Base-by-base conservation (phyloP, 805 yeast genomes). In the Ogataea parapolymorpha region DNA sequence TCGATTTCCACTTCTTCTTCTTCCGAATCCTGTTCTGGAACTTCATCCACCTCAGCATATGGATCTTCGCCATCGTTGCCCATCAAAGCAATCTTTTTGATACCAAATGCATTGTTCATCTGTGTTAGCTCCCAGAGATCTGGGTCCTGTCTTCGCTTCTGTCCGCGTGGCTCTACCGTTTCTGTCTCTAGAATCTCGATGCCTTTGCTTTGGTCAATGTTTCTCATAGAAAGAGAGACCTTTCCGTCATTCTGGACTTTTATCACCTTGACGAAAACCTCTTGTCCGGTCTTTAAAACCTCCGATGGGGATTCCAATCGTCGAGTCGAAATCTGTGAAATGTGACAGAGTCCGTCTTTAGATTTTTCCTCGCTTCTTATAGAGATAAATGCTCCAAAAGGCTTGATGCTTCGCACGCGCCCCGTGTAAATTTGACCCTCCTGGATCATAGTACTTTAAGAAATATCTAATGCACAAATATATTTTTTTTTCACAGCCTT, bases 81-180 rank as follows among this genome's bases (percentile, higher is more conserved):
- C 37, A 12, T 37, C 16, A 41, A 18, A 6, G 44, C 39, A 17
- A 39, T 27, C 34, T 46, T 54, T 15, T 53, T 56, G n/a, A 53
- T 59, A 7, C 61, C 66, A 46, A 45, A 63, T 2, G 65, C 67
- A 20, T 58, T 55, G 31, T 51, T 85, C 32, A 90, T 65, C 56
- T 90, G 96, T 25, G 85, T 70, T 37, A 86, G 72, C 56, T 91
- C 97, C 95, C 96, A 90, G 41, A 88, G 64, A 61, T 90, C 98
- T 0, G 95, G 95, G 0, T 95, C 84, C 0, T 95, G 82, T 26
- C 82, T 59, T 38, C 85, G 70, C 45, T 71, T 64, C 46, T 62
- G 67, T 15, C 49, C 42, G 29, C 48, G 34, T 22, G 35, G 38
- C 29, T 28, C 41, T 23, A 31, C 49, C 6, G 30, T 14, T 12